These are phyloP conservation scores for Avicennia marina DNA, from an alignment of 257 asterid species.

Conservation along the genomic window DNA sequence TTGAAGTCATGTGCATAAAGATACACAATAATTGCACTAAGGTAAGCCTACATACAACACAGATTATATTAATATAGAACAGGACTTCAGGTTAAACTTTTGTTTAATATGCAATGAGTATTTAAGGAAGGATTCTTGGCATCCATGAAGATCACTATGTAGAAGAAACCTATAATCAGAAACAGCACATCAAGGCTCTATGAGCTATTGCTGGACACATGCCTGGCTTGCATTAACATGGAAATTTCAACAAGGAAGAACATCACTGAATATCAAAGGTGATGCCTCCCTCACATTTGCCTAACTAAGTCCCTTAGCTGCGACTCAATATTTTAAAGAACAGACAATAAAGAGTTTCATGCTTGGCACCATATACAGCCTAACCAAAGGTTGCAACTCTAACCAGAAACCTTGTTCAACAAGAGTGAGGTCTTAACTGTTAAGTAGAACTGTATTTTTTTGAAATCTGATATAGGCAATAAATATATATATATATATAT, in stretches of 20 bases:
- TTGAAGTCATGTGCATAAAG: conserved; percentile 87
- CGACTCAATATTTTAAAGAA: background rate
- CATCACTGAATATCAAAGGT: background rate
- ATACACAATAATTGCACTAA: conserved; percentile 90
- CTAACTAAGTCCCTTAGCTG: background rate
- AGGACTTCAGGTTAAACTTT: background rate
- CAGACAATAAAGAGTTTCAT: background rate
- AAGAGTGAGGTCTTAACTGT: background rate
- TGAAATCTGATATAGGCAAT: conserved; percentile 2
- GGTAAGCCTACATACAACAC: conserved; percentile 77
- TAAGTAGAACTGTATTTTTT: background rate
- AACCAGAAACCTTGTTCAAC: background rate
- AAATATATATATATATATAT: conserved; percentile 10
- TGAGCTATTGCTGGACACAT: background rate
- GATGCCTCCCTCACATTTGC: background rate
- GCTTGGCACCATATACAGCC: conserved; percentile 1
- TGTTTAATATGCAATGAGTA: background rate
- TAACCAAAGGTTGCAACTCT: background rate
- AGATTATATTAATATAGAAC: no score
- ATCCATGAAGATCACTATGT: background rate
- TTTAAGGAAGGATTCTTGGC: background rate
- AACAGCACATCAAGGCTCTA: background rate
- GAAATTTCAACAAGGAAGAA: conserved; percentile 4
- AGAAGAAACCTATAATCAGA: conserved; percentile 1
- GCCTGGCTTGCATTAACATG: background rate